phyloP scores from a whole-genome alignment of 1,284 basidiomycete genomes.

The Sphagnurus paluster region DNA sequence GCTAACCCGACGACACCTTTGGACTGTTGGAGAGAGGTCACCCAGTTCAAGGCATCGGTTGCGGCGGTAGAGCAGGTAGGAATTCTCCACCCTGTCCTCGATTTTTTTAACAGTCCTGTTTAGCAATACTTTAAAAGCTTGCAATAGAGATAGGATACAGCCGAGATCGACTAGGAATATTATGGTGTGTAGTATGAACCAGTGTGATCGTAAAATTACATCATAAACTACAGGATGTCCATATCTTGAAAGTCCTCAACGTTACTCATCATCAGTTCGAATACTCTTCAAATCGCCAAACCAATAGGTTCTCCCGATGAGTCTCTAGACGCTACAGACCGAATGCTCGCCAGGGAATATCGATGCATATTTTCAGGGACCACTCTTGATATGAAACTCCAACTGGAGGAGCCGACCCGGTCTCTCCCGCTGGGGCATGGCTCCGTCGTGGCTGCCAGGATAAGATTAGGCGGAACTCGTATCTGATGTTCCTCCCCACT shows the following conservation, averaged over 20 bases:
- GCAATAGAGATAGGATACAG: constrained; percentile 32
- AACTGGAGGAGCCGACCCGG: constrained; percentile 20
- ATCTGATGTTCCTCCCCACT: constrained; percentile 35
- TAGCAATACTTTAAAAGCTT: constrained; percentile 60
- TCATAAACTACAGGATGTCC: constrained; percentile 6
- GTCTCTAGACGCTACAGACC: constrained; percentile 21
- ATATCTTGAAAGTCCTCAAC: neutral
- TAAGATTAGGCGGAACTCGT: constrained; percentile 29
- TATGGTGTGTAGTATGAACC: constrained; percentile 3
- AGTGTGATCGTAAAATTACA: constrained; percentile 8
- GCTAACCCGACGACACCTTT: constrained; percentile 59
- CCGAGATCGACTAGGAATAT: neutral
- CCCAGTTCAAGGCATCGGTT: constrained; percentile 73
- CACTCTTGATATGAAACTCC: constrained; percentile 21
- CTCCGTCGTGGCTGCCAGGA: constrained; percentile 33
- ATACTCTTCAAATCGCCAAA: constrained; percentile 22
- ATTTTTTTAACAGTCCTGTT: constrained; percentile 3
- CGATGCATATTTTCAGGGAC: constrained; percentile 7
- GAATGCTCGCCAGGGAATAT: constrained; percentile 22
- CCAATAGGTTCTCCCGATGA: constrained; percentile 23
- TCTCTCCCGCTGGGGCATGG: constrained; percentile 15
- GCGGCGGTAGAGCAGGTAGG: constrained; percentile 60
- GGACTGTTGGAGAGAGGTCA: constrained; percentile 78
- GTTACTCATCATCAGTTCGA: neutral
- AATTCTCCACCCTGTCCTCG: constrained; percentile 6